Evolutionary conservation across 306 rosid genomes (phyloP), one percentile per base, ranked within the genome.

Genomic region (Leucaena leucocephala): DNA sequence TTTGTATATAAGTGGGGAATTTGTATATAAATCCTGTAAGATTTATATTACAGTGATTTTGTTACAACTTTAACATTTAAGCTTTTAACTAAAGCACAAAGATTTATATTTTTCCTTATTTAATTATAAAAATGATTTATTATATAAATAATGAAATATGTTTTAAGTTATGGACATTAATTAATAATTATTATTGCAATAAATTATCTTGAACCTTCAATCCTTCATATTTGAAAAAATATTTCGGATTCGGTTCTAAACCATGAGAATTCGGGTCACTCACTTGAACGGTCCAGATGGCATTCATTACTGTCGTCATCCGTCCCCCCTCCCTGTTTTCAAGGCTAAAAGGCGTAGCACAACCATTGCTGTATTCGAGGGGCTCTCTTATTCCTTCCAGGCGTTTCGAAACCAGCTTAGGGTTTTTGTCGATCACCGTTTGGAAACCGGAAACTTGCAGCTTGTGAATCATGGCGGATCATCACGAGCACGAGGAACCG

Each of bases 401-500:
- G 80, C 34, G 49, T n/a, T 82, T 75, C 83, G 58, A 65, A 80
- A 9, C 75, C 36, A 35, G 21, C 71, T 57, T 49, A 59, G 80
- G 90, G 82, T 66, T 86, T 65, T 61, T 10, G 22, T 46, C 27
- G 21, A 80, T 79, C 57, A 38, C 15, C 63, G 63, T 76, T 58
- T 14, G 48, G 43, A 14, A 72, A 49, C 59, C 17, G 4, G 10
- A 42, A 63, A 17, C 13, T 80, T 13, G 35, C 21, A 2, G 67
- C 16, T 34, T 6, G 50, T 19, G 63, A 70, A 48, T 58, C 14
- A 83, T 88, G 89, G 89, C 90, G 11, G 94, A 91, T 74, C 89
- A 84, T 68, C 82, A 84, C 34, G 83, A 87, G 21, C 87, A 83
- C 77, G 92, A 88, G 7, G 89, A 85, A 34, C 22, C 78, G 10